Conservation (phyloP, 495 filamentous ascomycete genomes). For the Penicillium angulare region DNA sequence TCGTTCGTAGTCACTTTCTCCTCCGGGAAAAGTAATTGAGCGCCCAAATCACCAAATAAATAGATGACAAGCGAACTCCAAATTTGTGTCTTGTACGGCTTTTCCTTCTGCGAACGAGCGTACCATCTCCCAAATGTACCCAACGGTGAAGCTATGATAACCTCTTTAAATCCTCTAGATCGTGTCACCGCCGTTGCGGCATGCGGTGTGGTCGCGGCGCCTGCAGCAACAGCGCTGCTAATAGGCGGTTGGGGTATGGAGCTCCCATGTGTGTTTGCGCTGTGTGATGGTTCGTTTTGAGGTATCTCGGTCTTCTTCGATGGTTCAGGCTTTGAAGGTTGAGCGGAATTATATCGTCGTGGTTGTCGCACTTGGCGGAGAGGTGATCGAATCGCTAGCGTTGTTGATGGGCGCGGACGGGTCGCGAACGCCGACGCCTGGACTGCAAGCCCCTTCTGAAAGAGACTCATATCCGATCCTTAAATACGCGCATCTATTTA, state of each 20-base stretch:
- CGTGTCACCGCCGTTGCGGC: constrained; percentile 44
- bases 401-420: constrained; percentile 18
- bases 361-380: constrained; percentile 25
- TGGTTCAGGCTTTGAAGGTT: constrained; percentile 13
- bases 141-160: constrained; percentile 54
- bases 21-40: constrained; percentile 59
- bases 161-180: constrained; percentile 57
- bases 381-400: constrained; percentile 14
- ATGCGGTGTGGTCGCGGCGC: constrained; percentile 22
- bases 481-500: constrained; percentile 5
- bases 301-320: constrained; percentile 3
- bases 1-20: constrained; percentile 10
- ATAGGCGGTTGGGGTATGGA: neutral
- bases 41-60: constrained; percentile 74
- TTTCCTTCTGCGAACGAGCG: constrained; percentile 61
- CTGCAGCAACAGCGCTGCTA: constrained; percentile 13
- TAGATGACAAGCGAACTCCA: constrained; percentile 74
- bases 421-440: constrained; percentile 13
- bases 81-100: constrained; percentile 78
- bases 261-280: neutral
- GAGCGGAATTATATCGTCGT: constrained; percentile 27
- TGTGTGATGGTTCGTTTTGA: no score
- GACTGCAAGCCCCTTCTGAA: constrained; percentile 16
- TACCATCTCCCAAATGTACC: constrained; percentile 53
- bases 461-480: constrained; percentile 18